Base-by-base conservation (phyloP, 495 filamentous ascomycete genomes). In the Annulohypoxylon bovei region DNA sequence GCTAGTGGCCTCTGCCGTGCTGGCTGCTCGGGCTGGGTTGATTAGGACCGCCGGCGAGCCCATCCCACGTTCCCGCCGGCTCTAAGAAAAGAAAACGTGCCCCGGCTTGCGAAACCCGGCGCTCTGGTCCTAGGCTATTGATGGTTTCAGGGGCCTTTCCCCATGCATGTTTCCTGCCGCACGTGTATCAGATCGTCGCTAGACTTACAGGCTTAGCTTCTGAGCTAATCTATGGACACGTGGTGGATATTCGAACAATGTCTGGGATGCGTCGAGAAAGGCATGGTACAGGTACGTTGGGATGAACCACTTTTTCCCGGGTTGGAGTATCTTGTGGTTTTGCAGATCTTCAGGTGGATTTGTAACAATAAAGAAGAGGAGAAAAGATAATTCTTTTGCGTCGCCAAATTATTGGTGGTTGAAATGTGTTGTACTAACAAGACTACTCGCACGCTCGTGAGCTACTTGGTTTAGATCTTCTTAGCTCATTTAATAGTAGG, bases 11-110 rank as follows among this genome's bases (percentile, higher is more conserved):
- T 61, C 65, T 68, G 63, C 64, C 65, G 70, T n/a, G 23, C 33
- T 57, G 54, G 44, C 57, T 62, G 40, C 52, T 62, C 49, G 57
- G 58, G 35, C 65, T 47, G 33, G 28, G 39, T 56, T 53, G 20
- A 37, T 55, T 56, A 65, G 47, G 54, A 55, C 70, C 70, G 69
- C 28, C 69, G 69, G 69, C 63, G 63, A 65, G 25, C 20, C 46
- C 22, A 53, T 53, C 59, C 35, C 64, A 64, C 49, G 35, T 55
- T 66, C 37, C 69, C 69, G 69, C 64, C 59, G 59, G 69, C 30
- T 65, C 52, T 65, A 25, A 14, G 53, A 23, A 57, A 25, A 37
- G 39, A 11, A 50, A 71, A 11, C 35, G n/a, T 14, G 40, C 42
- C 20, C 32, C 42, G 63, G 52, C 44, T 62, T 3, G 44, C 6